Conservation (phyloP, 2,329 filamentous ascomycete species). For the Colletotrichum zoysiae region DNA sequence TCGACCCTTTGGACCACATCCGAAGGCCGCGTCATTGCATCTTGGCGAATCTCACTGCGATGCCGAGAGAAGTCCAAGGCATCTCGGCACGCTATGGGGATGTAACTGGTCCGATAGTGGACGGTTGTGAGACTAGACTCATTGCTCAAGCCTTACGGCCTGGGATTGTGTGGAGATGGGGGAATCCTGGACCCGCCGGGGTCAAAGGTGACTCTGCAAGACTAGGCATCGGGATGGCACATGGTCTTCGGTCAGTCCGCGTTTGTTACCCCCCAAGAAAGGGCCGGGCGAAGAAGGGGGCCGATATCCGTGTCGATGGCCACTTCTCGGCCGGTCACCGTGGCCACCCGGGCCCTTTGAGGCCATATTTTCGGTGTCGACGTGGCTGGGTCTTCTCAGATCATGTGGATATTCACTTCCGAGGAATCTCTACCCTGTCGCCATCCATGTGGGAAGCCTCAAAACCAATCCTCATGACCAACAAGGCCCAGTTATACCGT, state of each 20-base stretch:
- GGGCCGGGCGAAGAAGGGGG: background rate
- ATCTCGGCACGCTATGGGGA: constrained; percentile 31
- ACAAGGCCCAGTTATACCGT: background rate
- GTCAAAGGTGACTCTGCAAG: background rate
- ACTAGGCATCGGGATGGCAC: constrained; percentile 14
- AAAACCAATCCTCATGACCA: background rate
- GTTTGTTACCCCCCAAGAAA: background rate
- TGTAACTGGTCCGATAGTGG: constrained; percentile 16
- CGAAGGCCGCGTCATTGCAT: constrained; percentile 37
- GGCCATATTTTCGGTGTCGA: constrained; percentile 34
- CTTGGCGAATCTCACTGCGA: constrained; percentile 30
- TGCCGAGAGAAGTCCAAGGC: constrained; percentile 33
- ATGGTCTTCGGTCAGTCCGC: constrained; percentile 28
- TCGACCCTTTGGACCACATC: constrained; percentile 15
- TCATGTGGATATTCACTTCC: constrained; percentile 6
- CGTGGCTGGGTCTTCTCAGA: constrained; percentile 27
- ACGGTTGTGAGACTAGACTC: constrained; percentile 21
- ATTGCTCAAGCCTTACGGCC: constrained; percentile 29
- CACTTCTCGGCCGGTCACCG: constrained; percentile 8
- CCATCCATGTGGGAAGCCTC: constrained; percentile 6
- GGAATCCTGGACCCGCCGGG: constrained; percentile 1
- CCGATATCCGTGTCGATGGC: constrained; percentile 1
- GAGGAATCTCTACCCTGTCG: background rate
- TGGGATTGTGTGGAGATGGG: constrained; percentile 8
- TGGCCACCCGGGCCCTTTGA: constrained; percentile 6